Conservation (phyloP, 2,329 filamentous ascomycete genomes). For the Neophaeococcomyces aloes region DNA sequence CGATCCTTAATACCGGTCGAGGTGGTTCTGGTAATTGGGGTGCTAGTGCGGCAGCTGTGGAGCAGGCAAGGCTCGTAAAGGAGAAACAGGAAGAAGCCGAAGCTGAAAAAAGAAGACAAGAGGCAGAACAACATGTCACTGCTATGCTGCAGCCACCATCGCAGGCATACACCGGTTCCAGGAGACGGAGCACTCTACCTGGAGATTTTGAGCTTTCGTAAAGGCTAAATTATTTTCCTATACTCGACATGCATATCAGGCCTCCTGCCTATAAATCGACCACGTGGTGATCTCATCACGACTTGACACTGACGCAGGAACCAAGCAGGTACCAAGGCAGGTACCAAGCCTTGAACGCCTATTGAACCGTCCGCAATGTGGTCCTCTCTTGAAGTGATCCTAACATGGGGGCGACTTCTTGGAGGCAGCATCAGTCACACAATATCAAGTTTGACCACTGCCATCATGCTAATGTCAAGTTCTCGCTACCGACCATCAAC, state of each 20-base stretch:
- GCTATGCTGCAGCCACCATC: conserved; percentile 17
- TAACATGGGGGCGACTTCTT: too few species aligned
- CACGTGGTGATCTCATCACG: too few species aligned
- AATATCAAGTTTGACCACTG: too few species aligned
- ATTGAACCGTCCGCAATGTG: too few species aligned
- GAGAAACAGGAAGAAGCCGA: conserved; percentile 13
- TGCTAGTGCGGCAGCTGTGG: conserved; percentile 10
- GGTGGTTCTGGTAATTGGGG: conserved; percentile 53
- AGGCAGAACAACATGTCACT: conserved; percentile 16
- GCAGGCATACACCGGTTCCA: conserved; percentile 15
- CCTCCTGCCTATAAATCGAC: neutral
- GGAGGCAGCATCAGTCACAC: too few species aligned
- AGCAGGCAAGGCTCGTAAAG: conserved; percentile 11
- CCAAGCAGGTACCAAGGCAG: neutral
- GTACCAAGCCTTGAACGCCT: too few species aligned
- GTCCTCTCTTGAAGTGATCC: too few species aligned
- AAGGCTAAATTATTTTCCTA: neutral
- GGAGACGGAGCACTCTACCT: conserved; percentile 11
- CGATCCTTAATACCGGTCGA: conserved; percentile 36
- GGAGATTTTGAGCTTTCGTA: conserved; percentile 1
- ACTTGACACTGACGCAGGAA: neutral
- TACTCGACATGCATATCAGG: conserved; percentile 3
- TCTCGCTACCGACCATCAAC: too few species aligned
- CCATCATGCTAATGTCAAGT: too few species aligned
- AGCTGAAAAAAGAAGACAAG: conserved; percentile 16